Conservation (phyloP, 441 rosid species). For the Viola pubescens region DNA sequence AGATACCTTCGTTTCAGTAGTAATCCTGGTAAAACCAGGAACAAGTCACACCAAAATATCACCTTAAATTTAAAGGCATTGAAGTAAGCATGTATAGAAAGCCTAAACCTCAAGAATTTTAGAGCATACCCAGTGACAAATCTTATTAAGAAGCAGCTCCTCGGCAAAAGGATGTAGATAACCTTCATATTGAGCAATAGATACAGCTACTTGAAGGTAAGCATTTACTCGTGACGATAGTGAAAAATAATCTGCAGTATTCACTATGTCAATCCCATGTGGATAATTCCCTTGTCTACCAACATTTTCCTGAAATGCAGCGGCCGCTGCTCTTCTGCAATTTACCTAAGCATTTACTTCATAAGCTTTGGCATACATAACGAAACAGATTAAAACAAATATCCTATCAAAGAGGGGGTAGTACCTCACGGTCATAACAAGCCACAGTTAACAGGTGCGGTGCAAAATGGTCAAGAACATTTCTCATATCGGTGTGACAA, state of each 20-base stretch:
- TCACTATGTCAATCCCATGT: constrained; percentile 95
- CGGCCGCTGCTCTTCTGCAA: constrained; percentile 97
- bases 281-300: constrained; percentile 98
- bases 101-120: neutral
- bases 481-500: constrained; percentile 71
- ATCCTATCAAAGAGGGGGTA: constrained; percentile 11
- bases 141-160: constrained; percentile 72
- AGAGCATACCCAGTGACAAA: constrained; percentile 87
- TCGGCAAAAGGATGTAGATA: constrained; percentile 80
- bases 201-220: constrained; percentile 75
- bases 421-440: constrained; percentile 94
- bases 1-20: neutral
- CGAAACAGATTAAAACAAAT: constrained; percentile 10
- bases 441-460: constrained; percentile 87
- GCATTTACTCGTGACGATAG: constrained; percentile 85
- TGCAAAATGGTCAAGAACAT: constrained; percentile 72
- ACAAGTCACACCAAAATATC: neutral
- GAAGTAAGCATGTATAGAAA: neutral
- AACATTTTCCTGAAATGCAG: constrained; percentile 97
- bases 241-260: constrained; percentile 88
- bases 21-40: neutral
- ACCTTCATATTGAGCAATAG: constrained; percentile 73
- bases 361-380: constrained; percentile 15
- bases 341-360: constrained; percentile 56
- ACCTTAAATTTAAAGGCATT: neutral